These are phyloP conservation scores for Cryptosporidium ryanae DNA, from an alignment of 169 alveolate species.

Conservation along the genomic window DNA sequence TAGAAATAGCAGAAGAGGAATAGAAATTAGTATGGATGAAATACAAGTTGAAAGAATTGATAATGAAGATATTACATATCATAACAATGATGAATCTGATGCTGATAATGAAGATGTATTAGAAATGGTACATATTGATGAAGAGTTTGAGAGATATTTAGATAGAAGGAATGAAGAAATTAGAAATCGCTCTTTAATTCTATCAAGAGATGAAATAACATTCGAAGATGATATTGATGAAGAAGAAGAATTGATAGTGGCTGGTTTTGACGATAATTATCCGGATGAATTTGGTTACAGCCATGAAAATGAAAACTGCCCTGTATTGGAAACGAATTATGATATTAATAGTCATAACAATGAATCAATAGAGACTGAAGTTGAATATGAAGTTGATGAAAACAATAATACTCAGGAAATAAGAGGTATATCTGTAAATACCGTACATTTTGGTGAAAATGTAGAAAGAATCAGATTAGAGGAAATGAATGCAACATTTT, in stretches of 20 bases:
- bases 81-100: not conserved
- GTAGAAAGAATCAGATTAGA: too few relatives aligned
- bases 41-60: too few relatives aligned
- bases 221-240: not conserved
- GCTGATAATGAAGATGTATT: not conserved
- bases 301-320: not conserved
- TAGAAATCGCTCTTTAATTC: constrained; percentile 31
- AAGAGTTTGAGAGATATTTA: constrained; percentile 3
- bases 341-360: not conserved
- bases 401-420: not conserved
- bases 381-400: not conserved
- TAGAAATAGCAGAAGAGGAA: not conserved
- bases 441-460: too few relatives aligned
- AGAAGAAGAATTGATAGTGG: not conserved
- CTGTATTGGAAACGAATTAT: not conserved
- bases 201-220: constrained; percentile 7
- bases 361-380: not conserved
- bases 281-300: not conserved
- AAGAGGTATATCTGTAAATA: too few relatives aligned
- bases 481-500: too few relatives aligned
- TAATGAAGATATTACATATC: not conserved
- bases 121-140: constrained; percentile 42
- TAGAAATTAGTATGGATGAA: too few relatives aligned
- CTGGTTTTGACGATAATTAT: not conserved
- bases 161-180: constrained; percentile 28